These are phyloP conservation scores for Acaromyces ingoldii DNA, from an alignment of 1,284 basidiomycete genomes.

Conservation along the genomic window DNA sequence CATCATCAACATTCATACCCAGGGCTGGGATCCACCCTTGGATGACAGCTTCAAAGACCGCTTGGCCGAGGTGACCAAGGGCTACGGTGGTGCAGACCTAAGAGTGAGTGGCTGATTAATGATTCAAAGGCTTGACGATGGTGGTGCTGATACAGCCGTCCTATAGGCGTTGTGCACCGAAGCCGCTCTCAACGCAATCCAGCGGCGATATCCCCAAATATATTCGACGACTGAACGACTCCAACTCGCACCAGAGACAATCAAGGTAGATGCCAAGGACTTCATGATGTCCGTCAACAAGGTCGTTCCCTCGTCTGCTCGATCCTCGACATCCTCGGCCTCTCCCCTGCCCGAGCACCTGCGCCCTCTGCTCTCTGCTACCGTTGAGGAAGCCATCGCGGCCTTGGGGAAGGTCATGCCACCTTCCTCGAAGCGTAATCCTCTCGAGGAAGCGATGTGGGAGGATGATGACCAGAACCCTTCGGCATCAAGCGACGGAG, in stretches of 20 bases:
- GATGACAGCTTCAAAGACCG: constrained; percentile 63
- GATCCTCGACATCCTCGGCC: constrained; percentile 79
- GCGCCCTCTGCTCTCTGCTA: constrained; percentile 67
- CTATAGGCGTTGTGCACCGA: constrained; percentile 61
- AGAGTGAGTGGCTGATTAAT: constrained; percentile 68
- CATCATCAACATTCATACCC: constrained; percentile 88
- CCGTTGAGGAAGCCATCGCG: constrained; percentile 67
- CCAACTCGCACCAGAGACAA: constrained; percentile 77
- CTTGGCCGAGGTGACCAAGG: constrained; percentile 86
- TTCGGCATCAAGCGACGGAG: constrained; percentile 23
- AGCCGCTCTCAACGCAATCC: constrained; percentile 92
- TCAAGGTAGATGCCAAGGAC: constrained; percentile 79
- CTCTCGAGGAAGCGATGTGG: constrained; percentile 86
- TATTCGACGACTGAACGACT: constrained; percentile 87
- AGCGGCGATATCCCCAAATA: constrained; percentile 92
- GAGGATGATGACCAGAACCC: constrained; percentile 60
- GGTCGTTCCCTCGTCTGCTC: constrained; percentile 82
- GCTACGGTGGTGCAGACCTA: constrained; percentile 95
- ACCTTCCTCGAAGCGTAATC: constrained; percentile 50
- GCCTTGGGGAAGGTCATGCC: constrained; percentile 58
- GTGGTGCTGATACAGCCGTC: too few species aligned
- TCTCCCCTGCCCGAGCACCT: constrained; percentile 80
- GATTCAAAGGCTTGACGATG: not conserved
- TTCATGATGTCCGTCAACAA: constrained; percentile 96
- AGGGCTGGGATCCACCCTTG: constrained; percentile 81